Evolutionary conservation across 2,329 filamentous ascomycete genomes (phyloP).

Genomic region (Helminthosporium solani): DNA sequence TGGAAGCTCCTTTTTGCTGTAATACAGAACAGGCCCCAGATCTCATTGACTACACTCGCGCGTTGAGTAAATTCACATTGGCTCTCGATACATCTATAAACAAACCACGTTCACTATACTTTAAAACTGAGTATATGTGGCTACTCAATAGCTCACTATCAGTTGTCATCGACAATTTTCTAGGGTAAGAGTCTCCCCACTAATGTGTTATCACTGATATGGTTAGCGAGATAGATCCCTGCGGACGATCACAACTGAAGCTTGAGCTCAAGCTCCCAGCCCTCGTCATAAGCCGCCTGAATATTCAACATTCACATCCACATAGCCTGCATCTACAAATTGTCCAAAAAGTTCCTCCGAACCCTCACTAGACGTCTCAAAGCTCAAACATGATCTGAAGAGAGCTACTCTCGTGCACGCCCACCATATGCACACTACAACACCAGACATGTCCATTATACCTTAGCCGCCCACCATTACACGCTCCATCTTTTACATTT

Average conservation of each 20-base stretch:
- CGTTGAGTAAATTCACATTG: no score
- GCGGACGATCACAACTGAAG: constrained; percentile 3
- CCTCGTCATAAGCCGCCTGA: constrained; percentile 1
- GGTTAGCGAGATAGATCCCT: constrained; percentile 6
- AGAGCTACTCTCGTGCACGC: neutral
- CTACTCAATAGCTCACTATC: neutral
- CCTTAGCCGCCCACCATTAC: neutral
- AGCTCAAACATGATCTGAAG: neutral
- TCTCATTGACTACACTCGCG: no score
- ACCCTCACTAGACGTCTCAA: neutral
- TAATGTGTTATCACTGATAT: neutral
- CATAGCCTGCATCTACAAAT: neutral
- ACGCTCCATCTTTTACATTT: neutral
- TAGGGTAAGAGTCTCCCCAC: neutral
- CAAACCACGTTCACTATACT: no score
- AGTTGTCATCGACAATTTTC: neutral
- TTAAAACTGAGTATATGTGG: no score
- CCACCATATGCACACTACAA: neutral
- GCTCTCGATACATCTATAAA: no score
- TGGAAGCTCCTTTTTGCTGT: no score
- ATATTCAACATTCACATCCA: neutral
- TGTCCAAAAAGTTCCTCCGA: no score
- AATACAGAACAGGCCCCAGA: no score
- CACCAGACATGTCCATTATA: neutral
- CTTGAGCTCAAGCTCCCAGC: constrained; percentile 1